Evolutionary conservation across 163 green algal genomes (phyloP).

Genomic region (Coccomyxa subellipsoidea): DNA sequence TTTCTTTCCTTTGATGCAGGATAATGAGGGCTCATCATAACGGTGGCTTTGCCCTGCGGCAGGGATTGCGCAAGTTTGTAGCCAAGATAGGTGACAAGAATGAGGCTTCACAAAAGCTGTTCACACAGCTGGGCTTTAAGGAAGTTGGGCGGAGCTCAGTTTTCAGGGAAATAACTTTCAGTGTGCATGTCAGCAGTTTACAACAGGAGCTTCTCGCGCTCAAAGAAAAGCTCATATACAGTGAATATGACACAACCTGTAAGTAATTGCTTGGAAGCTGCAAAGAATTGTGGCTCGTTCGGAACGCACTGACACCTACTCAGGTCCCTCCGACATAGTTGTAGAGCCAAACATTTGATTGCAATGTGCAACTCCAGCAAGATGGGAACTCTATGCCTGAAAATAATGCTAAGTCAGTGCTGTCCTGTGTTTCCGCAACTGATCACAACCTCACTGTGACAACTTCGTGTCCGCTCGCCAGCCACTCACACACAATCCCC

Average conservation of each 20-base stretch:
- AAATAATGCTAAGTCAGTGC: too few relatives aligned
- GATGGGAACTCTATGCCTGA: too few relatives aligned
- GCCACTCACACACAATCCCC: conserved; percentile 7
- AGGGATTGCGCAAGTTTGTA: neutral
- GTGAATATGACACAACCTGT: neutral
- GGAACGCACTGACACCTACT: too few relatives aligned
- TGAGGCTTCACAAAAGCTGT: neutral
- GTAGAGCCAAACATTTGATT: too few relatives aligned
- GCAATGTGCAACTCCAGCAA: too few relatives aligned
- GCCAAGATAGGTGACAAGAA: neutral
- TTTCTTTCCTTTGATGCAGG: too few relatives aligned
- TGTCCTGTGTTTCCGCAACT: too few relatives aligned
- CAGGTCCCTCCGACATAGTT: too few relatives aligned
- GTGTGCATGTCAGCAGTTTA: neutral
- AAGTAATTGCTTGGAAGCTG: neutral
- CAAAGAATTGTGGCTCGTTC: too few relatives aligned
- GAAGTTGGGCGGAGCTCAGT: neutral
- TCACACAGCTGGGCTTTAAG: neutral
- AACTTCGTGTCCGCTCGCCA: conserved; percentile 4
- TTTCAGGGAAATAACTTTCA: neutral
- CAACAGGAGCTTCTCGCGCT: neutral
- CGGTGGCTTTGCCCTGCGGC: too few relatives aligned
- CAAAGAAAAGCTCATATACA: neutral
- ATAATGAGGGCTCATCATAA: too few relatives aligned
- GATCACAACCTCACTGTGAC: neutral